Conservation (phyloP, 345 rosid species). For the Hibiscus tridactylites region DNA sequence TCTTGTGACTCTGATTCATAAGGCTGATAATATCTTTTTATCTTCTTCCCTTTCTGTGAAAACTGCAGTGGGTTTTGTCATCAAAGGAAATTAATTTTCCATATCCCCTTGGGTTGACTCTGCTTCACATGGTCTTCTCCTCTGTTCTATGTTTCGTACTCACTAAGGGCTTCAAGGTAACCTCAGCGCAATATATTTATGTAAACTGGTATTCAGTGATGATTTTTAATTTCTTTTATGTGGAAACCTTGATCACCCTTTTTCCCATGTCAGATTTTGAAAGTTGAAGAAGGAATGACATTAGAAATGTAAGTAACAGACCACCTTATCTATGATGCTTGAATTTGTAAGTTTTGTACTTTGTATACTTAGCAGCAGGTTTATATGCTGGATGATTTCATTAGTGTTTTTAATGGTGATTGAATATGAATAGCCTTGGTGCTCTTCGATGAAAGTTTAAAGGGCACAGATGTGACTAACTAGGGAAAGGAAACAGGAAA, state of each 20-base stretch:
- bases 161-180: constrained; percentile 80
- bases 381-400: not conserved
- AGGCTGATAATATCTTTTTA: not conserved
- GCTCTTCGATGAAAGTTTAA: not conserved
- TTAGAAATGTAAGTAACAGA: constrained; percentile 60
- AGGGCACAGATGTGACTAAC: not conserved
- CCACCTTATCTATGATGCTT: not conserved
- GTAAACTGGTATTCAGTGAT: not conserved
- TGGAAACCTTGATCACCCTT: constrained; percentile 1
- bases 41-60: constrained; percentile 28
- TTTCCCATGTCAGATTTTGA: constrained; percentile 43
- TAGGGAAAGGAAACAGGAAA: not conserved
- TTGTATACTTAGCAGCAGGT: not conserved
- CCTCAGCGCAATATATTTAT: constrained; percentile 1
- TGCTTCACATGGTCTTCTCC: constrained; percentile 91
- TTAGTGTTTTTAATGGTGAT: not conserved
- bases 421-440: not conserved
- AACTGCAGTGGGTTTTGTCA: constrained; percentile 89
- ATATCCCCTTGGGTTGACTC: constrained; percentile 93
- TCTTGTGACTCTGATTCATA: not conserved
- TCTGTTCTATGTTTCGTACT: constrained; percentile 72
- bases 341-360: not conserved
- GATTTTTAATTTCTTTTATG: not conserved
- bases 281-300: constrained; percentile 96
- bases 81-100: constrained; percentile 96